Percentiles rank a stretch among this genome's conserved stretches.
Evolutionary conservation across 495 filamentous ascomycete genomes (phyloP).

Genomic region (Neurospora sp.): DNA sequence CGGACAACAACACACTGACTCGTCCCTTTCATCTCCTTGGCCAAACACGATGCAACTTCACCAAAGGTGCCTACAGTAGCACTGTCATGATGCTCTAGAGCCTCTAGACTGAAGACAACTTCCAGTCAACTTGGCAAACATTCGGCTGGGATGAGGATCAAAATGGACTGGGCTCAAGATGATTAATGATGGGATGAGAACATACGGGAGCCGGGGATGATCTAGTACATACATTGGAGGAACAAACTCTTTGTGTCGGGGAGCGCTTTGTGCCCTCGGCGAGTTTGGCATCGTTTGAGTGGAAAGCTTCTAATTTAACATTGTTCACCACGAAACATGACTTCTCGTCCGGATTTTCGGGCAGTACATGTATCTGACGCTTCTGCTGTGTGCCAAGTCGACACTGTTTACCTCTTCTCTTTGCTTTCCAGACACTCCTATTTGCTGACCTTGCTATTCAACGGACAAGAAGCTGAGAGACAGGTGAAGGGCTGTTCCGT

Average conservation of each 20-base stretch:
- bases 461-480: too few species aligned
- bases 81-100: too few species aligned
- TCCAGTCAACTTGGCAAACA: too few species aligned
- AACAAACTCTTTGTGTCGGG: not conserved
- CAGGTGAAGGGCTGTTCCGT: too few species aligned
- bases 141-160: not conserved
- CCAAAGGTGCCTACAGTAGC: too few species aligned
- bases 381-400: not conserved
- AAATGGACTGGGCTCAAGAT: not conserved
- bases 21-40: too few species aligned
- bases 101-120: too few species aligned
- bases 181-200: not conserved
- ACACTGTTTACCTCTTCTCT: not conserved
- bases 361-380: not conserved
- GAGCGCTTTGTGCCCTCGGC: not conserved
- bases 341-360: not conserved
- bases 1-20: too few species aligned
- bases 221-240: not conserved
- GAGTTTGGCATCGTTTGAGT: not conserved
- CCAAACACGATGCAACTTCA: too few species aligned
- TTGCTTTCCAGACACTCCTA: not conserved
- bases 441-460: too few species aligned
- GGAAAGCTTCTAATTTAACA: not conserved
- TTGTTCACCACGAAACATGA: not conserved
- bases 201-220: not conserved